Evolutionary conservation across 1,284 basidiomycete genomes (phyloP).

Genomic region (Trichosporon sp.): DNA sequence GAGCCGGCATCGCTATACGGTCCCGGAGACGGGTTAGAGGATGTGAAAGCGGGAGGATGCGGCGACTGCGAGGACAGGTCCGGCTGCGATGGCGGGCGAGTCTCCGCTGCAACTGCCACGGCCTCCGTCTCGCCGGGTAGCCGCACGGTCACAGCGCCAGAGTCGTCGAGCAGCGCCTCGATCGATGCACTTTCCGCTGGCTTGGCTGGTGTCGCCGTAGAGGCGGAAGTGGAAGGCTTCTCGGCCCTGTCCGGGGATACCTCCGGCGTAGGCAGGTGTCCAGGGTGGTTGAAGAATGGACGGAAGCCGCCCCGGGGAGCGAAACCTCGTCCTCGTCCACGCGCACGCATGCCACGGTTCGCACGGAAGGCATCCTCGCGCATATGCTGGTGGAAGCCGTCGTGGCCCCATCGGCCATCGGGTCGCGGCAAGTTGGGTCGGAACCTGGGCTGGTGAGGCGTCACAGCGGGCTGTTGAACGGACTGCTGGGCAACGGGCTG

Average conservation of each 20-base stretch:
- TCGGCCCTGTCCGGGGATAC: slow-evolving; percentile 15
- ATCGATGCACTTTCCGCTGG: slow-evolving; percentile 13
- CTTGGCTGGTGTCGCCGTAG: not conserved
- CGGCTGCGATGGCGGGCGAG: slow-evolving; percentile 10
- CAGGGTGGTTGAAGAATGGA: slow-evolving; percentile 1
- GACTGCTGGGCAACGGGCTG: not conserved
- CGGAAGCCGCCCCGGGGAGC: slow-evolving; percentile 5
- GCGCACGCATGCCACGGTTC: slow-evolving; percentile 11
- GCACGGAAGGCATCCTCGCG: slow-evolving; percentile 12
- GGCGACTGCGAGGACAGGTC: slow-evolving; percentile 2
- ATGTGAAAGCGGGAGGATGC: slow-evolving; percentile 16
- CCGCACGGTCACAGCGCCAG: slow-evolving; percentile 29
- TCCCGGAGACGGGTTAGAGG: slow-evolving; percentile 15
- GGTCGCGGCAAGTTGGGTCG: slow-evolving; percentile 7
- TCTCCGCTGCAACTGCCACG: slow-evolving; percentile 4
- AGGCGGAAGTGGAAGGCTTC: not conserved
- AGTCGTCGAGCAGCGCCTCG: slow-evolving; percentile 26
- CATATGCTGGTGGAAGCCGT: slow-evolving; percentile 30
- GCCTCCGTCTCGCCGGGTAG: slow-evolving; percentile 25
- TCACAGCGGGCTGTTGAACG: not conserved
- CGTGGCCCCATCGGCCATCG: slow-evolving; percentile 36
- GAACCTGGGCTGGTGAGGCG: slow-evolving; percentile 5
- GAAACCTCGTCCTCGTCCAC: slow-evolving; percentile 14
- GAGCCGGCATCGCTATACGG: slow-evolving; percentile 32
- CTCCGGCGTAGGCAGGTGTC: slow-evolving; percentile 18